These are phyloP conservation scores for Gliomastix tumulicola DNA, from an alignment of 2,329 filamentous ascomycete species.

Conservation along the genomic window DNA sequence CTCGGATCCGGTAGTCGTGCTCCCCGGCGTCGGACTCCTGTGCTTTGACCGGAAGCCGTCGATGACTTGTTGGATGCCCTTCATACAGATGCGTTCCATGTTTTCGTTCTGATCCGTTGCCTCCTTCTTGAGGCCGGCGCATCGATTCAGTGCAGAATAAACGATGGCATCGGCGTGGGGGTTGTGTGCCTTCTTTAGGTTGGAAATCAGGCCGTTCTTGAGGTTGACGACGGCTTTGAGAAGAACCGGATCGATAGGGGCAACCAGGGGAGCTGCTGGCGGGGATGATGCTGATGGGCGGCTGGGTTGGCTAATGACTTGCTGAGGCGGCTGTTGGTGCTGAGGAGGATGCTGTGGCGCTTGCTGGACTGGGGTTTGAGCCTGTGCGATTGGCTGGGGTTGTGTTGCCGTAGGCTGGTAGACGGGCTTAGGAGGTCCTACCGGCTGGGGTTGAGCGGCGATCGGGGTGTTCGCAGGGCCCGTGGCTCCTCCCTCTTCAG, in stretches of 20 bases:
- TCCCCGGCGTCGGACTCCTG: slow-evolving; percentile 22
- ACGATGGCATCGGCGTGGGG: slow-evolving; percentile 38
- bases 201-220: slow-evolving; percentile 38
- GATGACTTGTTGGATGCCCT: slow-evolving; percentile 32
- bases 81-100: slow-evolving; percentile 39
- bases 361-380: too few relatives aligned
- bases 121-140: slow-evolving; percentile 37
- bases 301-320: not conserved
- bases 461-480: not conserved
- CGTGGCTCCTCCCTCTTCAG: not conserved
- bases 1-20: slow-evolving; percentile 1
- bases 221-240: slow-evolving; percentile 34
- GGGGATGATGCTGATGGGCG: slow-evolving; percentile 15
- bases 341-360: not conserved
- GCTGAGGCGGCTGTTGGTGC: not conserved
- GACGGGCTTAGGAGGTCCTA: too few relatives aligned
- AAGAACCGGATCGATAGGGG: slow-evolving; percentile 36
- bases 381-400: too few relatives aligned
- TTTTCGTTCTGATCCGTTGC: slow-evolving; percentile 33
- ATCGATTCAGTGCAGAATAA: slow-evolving; percentile 46
- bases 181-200: slow-evolving; percentile 33
- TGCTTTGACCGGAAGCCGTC: slow-evolving; percentile 30
- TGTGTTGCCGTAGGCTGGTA: not conserved
- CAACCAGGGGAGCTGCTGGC: slow-evolving; percentile 15
- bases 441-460: not conserved